Percentiles rank a stretch among this genome's conserved stretches.
Evolutionary conservation across 78 protist species (phyloP).

Genomic region (Blattamonas nauphoetae): DNA sequence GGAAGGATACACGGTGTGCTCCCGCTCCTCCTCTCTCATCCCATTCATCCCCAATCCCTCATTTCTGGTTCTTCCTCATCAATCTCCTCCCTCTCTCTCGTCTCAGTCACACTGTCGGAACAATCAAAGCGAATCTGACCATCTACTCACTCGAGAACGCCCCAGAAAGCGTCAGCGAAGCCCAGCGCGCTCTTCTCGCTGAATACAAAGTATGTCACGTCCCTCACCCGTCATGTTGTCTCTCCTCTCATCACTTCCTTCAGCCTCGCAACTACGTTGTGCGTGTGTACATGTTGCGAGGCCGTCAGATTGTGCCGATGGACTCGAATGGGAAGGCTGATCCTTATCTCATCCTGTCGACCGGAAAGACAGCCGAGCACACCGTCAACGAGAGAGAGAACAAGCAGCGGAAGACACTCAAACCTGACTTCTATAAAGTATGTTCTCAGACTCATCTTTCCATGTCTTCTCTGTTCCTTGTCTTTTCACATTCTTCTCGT

Average conservation of each 20-base stretch:
- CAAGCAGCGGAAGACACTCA: conserved; percentile 1
- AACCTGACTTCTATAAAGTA: conserved; percentile 18
- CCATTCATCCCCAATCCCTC: too few relatives aligned
- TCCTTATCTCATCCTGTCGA: neutral
- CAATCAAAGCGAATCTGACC: neutral
- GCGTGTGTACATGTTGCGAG: conserved; percentile 16
- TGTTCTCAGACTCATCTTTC: too few relatives aligned
- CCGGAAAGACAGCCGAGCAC: neutral
- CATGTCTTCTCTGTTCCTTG: too few relatives aligned
- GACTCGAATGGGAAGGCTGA: conserved; percentile 8
- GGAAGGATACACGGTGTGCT: neutral
- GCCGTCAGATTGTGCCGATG: conserved; percentile 16
- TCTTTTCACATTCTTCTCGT: too few relatives aligned
- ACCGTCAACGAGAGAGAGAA: neutral
- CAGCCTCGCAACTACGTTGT: neutral
- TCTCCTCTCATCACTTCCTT: too few relatives aligned
- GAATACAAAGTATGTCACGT: too few relatives aligned
- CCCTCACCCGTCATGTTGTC: too few relatives aligned
- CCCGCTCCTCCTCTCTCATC: too few relatives aligned
- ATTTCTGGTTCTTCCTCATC: too few relatives aligned
- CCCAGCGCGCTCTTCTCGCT: neutral
- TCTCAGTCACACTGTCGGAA: neutral
- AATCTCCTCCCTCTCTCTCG: too few relatives aligned
- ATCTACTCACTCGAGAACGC: neutral
- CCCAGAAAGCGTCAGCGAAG: neutral